Conservation (phyloP, 2,329 filamentous ascomycete species). For the Lecanicillium sp. region DNA sequence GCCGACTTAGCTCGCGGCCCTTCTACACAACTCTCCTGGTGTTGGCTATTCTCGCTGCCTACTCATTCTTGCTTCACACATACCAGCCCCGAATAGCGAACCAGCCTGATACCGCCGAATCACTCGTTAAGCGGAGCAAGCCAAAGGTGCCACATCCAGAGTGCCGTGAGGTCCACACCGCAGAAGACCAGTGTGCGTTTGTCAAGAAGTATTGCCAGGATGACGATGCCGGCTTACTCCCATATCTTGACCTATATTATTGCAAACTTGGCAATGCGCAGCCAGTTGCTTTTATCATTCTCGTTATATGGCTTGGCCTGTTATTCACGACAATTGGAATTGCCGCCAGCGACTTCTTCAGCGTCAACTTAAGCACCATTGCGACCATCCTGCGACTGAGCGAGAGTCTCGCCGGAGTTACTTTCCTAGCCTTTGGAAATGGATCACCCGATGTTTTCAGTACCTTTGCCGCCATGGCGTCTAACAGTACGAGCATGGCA, state of each 20-base stretch:
- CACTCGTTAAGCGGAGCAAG: slow-evolving; percentile 18
- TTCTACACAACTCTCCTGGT: slow-evolving; percentile 40
- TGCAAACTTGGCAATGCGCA: slow-evolving; percentile 63
- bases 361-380: slow-evolving; percentile 91
- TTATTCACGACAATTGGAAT: slow-evolving; percentile 97
- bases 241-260: slow-evolving; percentile 88
- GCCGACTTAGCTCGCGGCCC: slow-evolving; percentile 35
- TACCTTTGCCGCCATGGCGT: slow-evolving; percentile 95
- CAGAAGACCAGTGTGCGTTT: slow-evolving; percentile 77
- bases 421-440: slow-evolving; percentile 93
- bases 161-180: slow-evolving; percentile 73
- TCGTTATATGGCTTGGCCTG: slow-evolving; percentile 76
- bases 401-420: slow-evolving; percentile 92
- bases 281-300: slow-evolving; percentile 67
- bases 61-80: slow-evolving; percentile 29
- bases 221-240: slow-evolving; percentile 81
- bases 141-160: slow-evolving; percentile 28
- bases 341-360: slow-evolving; percentile 96
- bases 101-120: slow-evolving; percentile 10
- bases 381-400: slow-evolving; percentile 83
- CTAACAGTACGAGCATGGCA: slow-evolving; percentile 93
- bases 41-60: slow-evolving; percentile 36
- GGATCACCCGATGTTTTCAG: slow-evolving; percentile 97
- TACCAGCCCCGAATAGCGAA: slow-evolving; percentile 7
- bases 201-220: slow-evolving; percentile 74